A percentile compares a stretch with the other conserved stretches of the same genome.
phyloP scores from a whole-genome alignment of 768 basidiomycete species.

The Collybia sordida region DNA sequence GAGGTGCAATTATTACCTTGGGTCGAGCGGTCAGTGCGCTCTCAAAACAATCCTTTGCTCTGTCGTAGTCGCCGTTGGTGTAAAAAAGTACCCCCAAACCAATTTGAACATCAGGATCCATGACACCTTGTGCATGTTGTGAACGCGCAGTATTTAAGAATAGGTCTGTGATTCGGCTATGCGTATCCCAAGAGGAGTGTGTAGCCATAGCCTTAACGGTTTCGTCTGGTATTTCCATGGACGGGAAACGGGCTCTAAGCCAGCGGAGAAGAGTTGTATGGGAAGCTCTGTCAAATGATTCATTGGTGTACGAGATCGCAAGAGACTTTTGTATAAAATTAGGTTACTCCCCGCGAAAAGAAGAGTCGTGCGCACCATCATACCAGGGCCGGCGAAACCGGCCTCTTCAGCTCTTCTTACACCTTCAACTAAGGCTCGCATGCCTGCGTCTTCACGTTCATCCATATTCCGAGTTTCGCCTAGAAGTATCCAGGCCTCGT shows the following conservation, averaged over 20 bases:
- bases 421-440: slow-evolving; percentile 77
- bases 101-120: slow-evolving; percentile 91
- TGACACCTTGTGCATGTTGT: slow-evolving; percentile 69
- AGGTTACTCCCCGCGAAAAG: not conserved
- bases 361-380: slow-evolving; percentile 56
- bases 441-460: slow-evolving; percentile 79
- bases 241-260: slow-evolving; percentile 68
- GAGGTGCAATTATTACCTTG: slow-evolving; percentile 31
- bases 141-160: slow-evolving; percentile 80
- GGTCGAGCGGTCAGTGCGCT: slow-evolving; percentile 81
- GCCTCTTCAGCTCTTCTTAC: slow-evolving; percentile 63
- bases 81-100: slow-evolving; percentile 94
- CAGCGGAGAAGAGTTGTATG: slow-evolving; percentile 85
- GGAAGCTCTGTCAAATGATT: slow-evolving; percentile 84
- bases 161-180: slow-evolving; percentile 75
- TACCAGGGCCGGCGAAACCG: slow-evolving; percentile 66
- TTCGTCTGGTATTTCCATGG: slow-evolving; percentile 52
- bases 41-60: slow-evolving; percentile 93
- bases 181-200: slow-evolving; percentile 79
- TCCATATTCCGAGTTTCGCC: slow-evolving; percentile 92
- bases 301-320: slow-evolving; percentile 96
- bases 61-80: slow-evolving; percentile 80
- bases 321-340: slow-evolving; percentile 60
- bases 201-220: slow-evolving; percentile 52
- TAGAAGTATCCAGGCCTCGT: slow-evolving; percentile 89